Base-by-base conservation (phyloP, 345 rosid genomes). In the Eutrema yunnanense region DNA sequence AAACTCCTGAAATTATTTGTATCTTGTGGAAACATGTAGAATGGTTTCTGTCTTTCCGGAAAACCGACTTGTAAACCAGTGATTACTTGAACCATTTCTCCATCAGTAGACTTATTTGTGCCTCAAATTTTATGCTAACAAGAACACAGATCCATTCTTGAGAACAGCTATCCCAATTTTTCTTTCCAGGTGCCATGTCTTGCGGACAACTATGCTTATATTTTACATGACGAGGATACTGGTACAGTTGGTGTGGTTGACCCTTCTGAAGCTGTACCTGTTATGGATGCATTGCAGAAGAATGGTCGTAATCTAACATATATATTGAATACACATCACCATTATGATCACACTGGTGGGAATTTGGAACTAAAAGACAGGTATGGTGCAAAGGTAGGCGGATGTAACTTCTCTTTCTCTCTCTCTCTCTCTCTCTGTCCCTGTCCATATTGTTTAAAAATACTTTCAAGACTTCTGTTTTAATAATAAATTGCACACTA, bases 231-330 rank as follows among this genome's bases (percentile, higher is more conserved):
- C 33, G 85, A 79, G 68, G 91, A 94, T 72, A 94, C 98, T 3
- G 98, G 96, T 69, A 94, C 98, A 2, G 97, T 94, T 74, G 98
- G 97, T 37, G 96, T 94, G 54, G 95, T 94, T 81, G 98, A 94
- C 80, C 98, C 98, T 3, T 85, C 97, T 70, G 98, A 94, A 85
- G 64, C 64, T 81, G 84, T 84, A 80, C 19, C 65, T 2, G 65
- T 60, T 7, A 60, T 60, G 19, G 6, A 60, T 13, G 65, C 65
- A 22, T 26, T 60, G 19, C 6, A 41, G 12, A 26, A 60, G 65
- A 41, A 60, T 12, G 82, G 92, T 69, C 75, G 86, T 46, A 86
- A 89, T 74, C 82, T 94, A 81, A 86, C 84, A 6, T 94, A 94
- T 56, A 94, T 94, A 78, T 69, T 94, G 58, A 94, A 91, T 69